phyloP scores from a whole-genome alignment of 1,284 basidiomycete species.

The Tremellales sp. region DNA sequence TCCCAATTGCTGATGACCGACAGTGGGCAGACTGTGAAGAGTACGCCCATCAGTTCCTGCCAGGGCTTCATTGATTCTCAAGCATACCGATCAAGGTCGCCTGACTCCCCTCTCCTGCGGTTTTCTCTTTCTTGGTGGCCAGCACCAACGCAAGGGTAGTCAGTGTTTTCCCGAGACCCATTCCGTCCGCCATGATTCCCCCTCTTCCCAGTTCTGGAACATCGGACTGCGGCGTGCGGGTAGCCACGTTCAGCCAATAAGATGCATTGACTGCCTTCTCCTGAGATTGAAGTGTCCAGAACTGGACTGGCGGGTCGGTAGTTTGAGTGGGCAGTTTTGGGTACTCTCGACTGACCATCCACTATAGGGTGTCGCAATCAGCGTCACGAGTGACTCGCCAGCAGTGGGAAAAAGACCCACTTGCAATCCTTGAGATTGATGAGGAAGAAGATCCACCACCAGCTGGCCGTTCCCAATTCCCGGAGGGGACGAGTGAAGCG shows the following conservation, averaged over 20 bases:
- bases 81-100: conserved; percentile 68
- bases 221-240: conserved; percentile 66
- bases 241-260: conserved; percentile 60
- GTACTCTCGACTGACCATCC: conserved; percentile 74
- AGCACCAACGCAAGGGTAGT: conserved; percentile 73
- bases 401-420: conserved; percentile 3
- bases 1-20: conserved; percentile 89
- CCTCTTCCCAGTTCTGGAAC: conserved; percentile 70
- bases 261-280: conserved; percentile 41
- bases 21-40: conserved; percentile 69
- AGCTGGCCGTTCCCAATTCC: conserved; percentile 61
- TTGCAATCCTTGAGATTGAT: conserved; percentile 54
- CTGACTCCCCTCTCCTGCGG: conserved; percentile 55
- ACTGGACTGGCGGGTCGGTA: conserved; percentile 71
- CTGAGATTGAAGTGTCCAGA: conserved; percentile 68
- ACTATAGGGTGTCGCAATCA: conserved; percentile 54
- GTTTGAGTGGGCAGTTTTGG: conserved; percentile 64
- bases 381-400: conserved; percentile 50
- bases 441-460: conserved; percentile 66
- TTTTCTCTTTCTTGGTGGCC: conserved; percentile 64
- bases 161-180: conserved; percentile 83
- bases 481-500: conserved; percentile 57
- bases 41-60: neutral
- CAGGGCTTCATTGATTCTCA: neutral
- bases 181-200: conserved; percentile 80